These are phyloP conservation scores for Colletotrichum zoysiae DNA, from an alignment of 2,329 filamentous ascomycete species.

Conservation along the genomic window DNA sequence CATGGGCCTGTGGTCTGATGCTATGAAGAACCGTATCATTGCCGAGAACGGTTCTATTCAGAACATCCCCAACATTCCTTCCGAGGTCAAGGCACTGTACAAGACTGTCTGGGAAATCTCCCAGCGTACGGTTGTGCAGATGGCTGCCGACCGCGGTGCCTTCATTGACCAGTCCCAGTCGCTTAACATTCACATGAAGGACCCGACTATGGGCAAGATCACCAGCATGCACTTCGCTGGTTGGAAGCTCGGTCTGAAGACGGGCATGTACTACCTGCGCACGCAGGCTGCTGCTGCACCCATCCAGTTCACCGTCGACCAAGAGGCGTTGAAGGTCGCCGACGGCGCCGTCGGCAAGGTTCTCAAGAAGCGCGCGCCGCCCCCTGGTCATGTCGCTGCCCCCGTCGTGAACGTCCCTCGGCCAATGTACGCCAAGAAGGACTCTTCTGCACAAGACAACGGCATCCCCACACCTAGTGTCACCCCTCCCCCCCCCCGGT, in stretches of 20 bases:
- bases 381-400: conserved; percentile 69
- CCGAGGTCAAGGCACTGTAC: conserved; percentile 96
- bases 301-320: conserved; percentile 99
- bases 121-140: conserved; percentile 94
- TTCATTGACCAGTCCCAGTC: conserved; percentile 99
- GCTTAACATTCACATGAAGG: conserved; percentile 99
- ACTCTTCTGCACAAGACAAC: conserved; percentile 61
- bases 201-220: conserved; percentile 99
- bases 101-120: conserved; percentile 99
- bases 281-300: conserved; percentile 97
- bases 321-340: conserved; percentile 89
- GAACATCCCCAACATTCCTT: conserved; percentile 95
- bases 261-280: conserved; percentile 99
- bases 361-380: conserved; percentile 77
- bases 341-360: conserved; percentile 81
- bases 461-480: conserved; percentile 77
- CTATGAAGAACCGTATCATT: conserved; percentile 99
- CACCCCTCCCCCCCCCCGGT: conserved; percentile 72
- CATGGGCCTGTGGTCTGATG: conserved; percentile 97
- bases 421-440: conserved; percentile 71
- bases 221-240: conserved; percentile 99
- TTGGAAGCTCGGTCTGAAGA: conserved; percentile 99
- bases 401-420: conserved; percentile 71
- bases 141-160: conserved; percentile 97
- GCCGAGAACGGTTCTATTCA: conserved; percentile 95